These are phyloP conservation scores for Scolecobasidium constrictum DNA, from an alignment of 2,329 filamentous ascomycete species.

Conservation along the genomic window DNA sequence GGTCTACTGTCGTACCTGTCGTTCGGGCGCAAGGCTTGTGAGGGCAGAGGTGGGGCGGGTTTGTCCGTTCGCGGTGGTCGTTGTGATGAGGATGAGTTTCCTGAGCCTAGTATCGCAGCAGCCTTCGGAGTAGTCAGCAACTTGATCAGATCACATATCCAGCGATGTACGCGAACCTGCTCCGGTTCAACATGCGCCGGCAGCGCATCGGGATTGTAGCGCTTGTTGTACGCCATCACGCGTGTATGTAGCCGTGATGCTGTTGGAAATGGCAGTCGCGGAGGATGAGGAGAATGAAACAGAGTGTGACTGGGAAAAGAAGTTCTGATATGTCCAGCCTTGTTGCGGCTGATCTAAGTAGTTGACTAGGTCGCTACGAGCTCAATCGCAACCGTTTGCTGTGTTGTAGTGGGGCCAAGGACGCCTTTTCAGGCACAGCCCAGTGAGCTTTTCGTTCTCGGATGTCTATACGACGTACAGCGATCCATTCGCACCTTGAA, in stretches of 20 bases:
- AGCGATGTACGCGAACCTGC: slow-evolving; percentile 32
- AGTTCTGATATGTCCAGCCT: no score
- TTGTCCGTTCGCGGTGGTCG: slow-evolving; percentile 25
- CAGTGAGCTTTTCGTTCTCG: no score
- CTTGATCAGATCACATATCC: not conserved
- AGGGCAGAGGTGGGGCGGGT: slow-evolving; percentile 13
- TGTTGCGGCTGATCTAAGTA: not conserved
- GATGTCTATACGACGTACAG: no score
- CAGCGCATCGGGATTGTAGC: slow-evolving; percentile 88
- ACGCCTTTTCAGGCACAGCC: no score
- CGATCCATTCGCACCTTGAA: no score
- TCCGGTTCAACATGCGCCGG: slow-evolving; percentile 81
- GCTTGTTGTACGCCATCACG: slow-evolving; percentile 84
- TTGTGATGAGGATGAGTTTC: slow-evolving; percentile 26
- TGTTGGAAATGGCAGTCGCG: not conserved
- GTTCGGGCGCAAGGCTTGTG: slow-evolving; percentile 16
- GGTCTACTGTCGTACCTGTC: slow-evolving; percentile 19
- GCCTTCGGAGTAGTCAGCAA: slow-evolving; percentile 14
- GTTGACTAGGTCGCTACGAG: no score
- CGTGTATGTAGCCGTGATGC: no score
- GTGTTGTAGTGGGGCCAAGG: no score
- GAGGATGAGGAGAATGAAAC: slow-evolving; percentile 1
- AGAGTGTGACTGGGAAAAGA: no score
- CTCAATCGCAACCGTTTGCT: no score
- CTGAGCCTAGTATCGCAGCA: slow-evolving; percentile 22